phyloP scores from a whole-genome alignment of 495 filamentous ascomycete genomes.

The Cryomyces minteri region DNA sequence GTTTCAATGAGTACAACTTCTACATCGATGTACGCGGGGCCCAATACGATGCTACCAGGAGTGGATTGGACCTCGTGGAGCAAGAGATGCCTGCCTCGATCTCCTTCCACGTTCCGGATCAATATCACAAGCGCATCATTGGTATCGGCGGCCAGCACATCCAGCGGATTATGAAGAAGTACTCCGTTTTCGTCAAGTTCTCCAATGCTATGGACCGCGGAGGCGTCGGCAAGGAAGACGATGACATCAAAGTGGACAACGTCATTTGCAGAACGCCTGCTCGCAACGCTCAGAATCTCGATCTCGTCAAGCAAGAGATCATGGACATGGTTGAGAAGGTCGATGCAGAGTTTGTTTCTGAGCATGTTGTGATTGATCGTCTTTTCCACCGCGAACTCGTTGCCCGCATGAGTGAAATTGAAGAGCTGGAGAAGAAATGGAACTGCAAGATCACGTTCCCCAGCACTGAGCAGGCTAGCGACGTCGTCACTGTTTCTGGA shows the following conservation, averaged over 20 bases:
- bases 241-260: slow-evolving; percentile 97
- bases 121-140: slow-evolving; percentile 99
- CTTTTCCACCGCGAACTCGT: slow-evolving; percentile 90
- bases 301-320: slow-evolving; percentile 96
- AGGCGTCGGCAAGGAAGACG: slow-evolving; percentile 82
- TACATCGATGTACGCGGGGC: slow-evolving; percentile 93
- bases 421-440: slow-evolving; percentile 93
- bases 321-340: slow-evolving; percentile 98
- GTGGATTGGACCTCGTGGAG: slow-evolving; percentile 79
- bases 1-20: slow-evolving; percentile 99
- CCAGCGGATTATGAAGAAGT: slow-evolving; percentile 99
- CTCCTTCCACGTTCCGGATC: slow-evolving; percentile 98
- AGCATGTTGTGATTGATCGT: slow-evolving; percentile 82
- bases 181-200: slow-evolving; percentile 99
- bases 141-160: slow-evolving; percentile 97
- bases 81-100: slow-evolving; percentile 99
- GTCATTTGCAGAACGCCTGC: slow-evolving; percentile 96
- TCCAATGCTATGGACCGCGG: slow-evolving; percentile 98
- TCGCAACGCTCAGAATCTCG: slow-evolving; percentile 87
- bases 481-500: slow-evolving; percentile 85
- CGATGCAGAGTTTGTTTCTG: slow-evolving; percentile 88
- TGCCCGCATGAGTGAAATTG: slow-evolving; percentile 67
- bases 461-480: slow-evolving; percentile 90
- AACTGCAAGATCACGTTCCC: slow-evolving; percentile 97
- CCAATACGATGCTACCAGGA: slow-evolving; percentile 80